Conservation (phyloP, 1,139 yeast genomes). For the Yamadazyma conglobata region DNA sequence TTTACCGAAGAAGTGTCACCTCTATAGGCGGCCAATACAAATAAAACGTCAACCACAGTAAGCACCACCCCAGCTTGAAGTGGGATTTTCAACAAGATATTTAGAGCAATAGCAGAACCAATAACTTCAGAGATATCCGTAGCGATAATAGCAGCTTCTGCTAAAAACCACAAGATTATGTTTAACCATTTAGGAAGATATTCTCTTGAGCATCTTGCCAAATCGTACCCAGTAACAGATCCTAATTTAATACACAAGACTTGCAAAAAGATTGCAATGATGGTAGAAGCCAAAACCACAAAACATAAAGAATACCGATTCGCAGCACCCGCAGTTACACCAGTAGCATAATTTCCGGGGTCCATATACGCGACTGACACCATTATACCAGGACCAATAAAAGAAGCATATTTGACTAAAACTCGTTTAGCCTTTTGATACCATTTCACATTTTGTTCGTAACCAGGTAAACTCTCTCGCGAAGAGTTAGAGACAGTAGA, state of each 20-base stretch:
- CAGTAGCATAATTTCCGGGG: conserved; percentile 84
- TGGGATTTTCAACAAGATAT: conserved; percentile 65
- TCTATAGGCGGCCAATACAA: conserved; percentile 70
- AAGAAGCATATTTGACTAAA: conserved; percentile 47
- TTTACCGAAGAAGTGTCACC: conserved; percentile 64
- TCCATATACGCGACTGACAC: conserved; percentile 79
- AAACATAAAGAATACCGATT: conserved; percentile 62
- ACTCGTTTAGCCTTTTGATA: conserved; percentile 5
- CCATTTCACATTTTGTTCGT: not conserved
- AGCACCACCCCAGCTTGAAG: conserved; percentile 75
- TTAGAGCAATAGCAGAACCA: conserved; percentile 82
- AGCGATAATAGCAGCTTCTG: conserved; percentile 78
- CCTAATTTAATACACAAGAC: conserved; percentile 71
- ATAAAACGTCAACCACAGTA: conserved; percentile 67
- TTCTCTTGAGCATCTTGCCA: conserved; percentile 66
- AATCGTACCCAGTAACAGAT: conserved; percentile 74
- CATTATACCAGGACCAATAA: conserved; percentile 78
- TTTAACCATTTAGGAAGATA: conserved; percentile 63
- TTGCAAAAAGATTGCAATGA: conserved; percentile 74
- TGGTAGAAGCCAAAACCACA: conserved; percentile 61
- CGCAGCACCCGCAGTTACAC: conserved; percentile 72
- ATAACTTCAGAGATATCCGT: conserved; percentile 87
- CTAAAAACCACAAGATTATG: conserved; percentile 55
- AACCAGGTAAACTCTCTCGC: too few relatives aligned
- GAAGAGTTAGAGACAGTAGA: not conserved